These are phyloP conservation scores for Nitzschia sp. DNA, from an alignment of 108 stramenopile species.

Conservation along the genomic window DNA sequence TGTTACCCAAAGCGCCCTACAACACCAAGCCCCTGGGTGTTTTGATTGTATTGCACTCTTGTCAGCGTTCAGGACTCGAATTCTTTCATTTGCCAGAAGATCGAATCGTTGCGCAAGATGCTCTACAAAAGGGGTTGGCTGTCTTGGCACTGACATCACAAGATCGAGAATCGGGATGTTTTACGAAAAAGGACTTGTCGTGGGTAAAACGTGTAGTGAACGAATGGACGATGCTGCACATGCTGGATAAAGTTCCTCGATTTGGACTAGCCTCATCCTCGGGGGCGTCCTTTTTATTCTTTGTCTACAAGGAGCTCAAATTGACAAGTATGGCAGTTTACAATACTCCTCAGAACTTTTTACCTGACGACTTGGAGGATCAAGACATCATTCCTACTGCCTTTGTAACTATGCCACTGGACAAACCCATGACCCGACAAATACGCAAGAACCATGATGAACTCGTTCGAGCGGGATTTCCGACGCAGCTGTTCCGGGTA, in stretches of 20 bases:
- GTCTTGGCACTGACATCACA: constrained; percentile 33
- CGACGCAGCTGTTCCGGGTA: constrained; percentile 16
- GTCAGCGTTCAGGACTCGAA: constrained; percentile 32
- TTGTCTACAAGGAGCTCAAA: constrained; percentile 14
- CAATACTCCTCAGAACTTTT: constrained; percentile 21
- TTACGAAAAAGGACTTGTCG: constrained; percentile 15
- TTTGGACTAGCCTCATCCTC: constrained; percentile 35
- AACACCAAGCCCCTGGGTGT: constrained; percentile 26
- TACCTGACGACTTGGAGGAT: background rate
- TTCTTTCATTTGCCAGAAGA: constrained; percentile 43
- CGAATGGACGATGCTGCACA: constrained; percentile 9
- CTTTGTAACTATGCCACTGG: constrained; percentile 28
- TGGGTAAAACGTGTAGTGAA: constrained; percentile 12
- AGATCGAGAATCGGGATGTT: constrained; percentile 38
- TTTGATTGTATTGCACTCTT: constrained; percentile 36
- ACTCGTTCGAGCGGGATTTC: background rate
- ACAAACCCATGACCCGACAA: constrained; percentile 10
- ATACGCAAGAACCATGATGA: constrained; percentile 14
- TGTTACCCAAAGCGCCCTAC: constrained; percentile 8
- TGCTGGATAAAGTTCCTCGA: constrained; percentile 13
- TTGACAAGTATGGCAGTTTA: constrained; percentile 34
- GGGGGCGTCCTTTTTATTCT: constrained; percentile 29
- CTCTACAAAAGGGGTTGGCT: constrained; percentile 30
- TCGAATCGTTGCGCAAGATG: constrained; percentile 29
- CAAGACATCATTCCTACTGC: constrained; percentile 23